Evolutionary conservation across 495 filamentous ascomycete species (phyloP).

Genomic region (Sphaerosporella brunnea): DNA sequence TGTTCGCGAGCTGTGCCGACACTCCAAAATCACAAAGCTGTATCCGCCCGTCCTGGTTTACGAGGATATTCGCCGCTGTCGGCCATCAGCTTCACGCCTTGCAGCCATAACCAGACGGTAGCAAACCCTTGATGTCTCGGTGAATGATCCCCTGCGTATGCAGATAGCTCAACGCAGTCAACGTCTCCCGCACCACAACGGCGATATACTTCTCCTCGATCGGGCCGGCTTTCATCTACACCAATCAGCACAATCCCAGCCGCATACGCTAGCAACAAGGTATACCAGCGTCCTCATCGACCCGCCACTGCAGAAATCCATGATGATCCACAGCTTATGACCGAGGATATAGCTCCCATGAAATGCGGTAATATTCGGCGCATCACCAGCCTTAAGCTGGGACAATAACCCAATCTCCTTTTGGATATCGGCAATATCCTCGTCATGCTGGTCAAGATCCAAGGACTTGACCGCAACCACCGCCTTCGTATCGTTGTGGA

Average conservation of each 20-base stretch:
- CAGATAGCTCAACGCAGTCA: conserved; percentile 66
- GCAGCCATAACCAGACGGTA: no score
- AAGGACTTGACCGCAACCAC: conserved; percentile 89
- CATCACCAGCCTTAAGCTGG: conserved; percentile 63
- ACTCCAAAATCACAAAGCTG: conserved; percentile 96
- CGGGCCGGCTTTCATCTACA: conserved; percentile 45
- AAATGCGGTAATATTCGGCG: conserved; percentile 78
- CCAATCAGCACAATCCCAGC: background rate
- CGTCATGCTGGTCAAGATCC: conserved; percentile 77
- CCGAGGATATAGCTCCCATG: conserved; percentile 76
- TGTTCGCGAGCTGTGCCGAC: conserved; percentile 67
- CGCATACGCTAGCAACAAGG: conserved; percentile 27
- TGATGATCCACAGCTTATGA: conserved; percentile 83
- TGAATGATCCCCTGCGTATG: conserved; percentile 89
- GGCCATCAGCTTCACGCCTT: background rate
- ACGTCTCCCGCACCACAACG: conserved; percentile 72
- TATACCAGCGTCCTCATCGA: conserved; percentile 85
- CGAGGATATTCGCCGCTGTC: conserved; percentile 67
- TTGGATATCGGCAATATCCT: conserved; percentile 56
- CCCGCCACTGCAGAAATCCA: conserved; percentile 86
- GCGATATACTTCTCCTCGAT: conserved; percentile 83
- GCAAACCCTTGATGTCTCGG: conserved; percentile 76
- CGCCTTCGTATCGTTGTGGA: conserved; percentile 37
- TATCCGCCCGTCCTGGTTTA: conserved; percentile 69
- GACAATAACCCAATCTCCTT: conserved; percentile 80